A percentile compares a stretch with the other conserved stretches of the same genome.
These are phyloP conservation scores for Pestalotiopsis sp. DNA, from an alignment of 2,329 filamentous ascomycete genomes.

Conservation along the genomic window DNA sequence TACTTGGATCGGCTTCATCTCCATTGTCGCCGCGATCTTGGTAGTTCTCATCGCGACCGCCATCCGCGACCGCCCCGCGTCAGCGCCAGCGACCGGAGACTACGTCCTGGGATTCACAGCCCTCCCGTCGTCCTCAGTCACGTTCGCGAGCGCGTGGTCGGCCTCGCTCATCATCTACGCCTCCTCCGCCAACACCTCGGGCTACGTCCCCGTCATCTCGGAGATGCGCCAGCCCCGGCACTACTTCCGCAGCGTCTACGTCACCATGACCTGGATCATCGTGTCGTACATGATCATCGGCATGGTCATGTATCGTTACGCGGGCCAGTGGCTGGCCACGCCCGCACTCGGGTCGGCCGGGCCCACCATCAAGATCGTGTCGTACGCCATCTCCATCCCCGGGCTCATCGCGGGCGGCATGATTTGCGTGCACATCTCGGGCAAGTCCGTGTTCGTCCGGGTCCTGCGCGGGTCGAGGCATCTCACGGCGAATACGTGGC, in stretches of 20 bases:
- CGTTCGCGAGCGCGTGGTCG: not conserved
- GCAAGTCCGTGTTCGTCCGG: not conserved
- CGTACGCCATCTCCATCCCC: not conserved
- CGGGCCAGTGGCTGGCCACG: not conserved
- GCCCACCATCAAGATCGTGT: not conserved
- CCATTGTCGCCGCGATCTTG: not conserved
- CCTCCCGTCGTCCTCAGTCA: not conserved
- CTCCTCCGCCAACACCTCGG: not conserved
- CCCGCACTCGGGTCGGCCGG: not conserved
- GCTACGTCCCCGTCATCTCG: not conserved
- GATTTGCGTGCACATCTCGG: not conserved
- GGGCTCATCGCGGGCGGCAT: not conserved
- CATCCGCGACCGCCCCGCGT: not conserved
- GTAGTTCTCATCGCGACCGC: not conserved
- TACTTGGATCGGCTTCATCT: not conserved
- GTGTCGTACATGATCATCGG: not conserved
- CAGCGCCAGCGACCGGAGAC: not conserved
- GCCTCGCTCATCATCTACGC: not conserved
- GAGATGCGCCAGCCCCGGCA: not conserved
- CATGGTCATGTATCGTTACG: conserved; percentile 1
- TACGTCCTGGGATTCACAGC: not conserved
- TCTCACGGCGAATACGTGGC: not conserved
- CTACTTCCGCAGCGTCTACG: not conserved
- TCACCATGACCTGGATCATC: not conserved
- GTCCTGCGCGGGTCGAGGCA: not conserved